A percentile compares a stretch with the other conserved stretches of the same genome.
These are phyloP conservation scores for Tilletia indica DNA, from an alignment of 1,284 basidiomycete species.

Conservation along the genomic window DNA sequence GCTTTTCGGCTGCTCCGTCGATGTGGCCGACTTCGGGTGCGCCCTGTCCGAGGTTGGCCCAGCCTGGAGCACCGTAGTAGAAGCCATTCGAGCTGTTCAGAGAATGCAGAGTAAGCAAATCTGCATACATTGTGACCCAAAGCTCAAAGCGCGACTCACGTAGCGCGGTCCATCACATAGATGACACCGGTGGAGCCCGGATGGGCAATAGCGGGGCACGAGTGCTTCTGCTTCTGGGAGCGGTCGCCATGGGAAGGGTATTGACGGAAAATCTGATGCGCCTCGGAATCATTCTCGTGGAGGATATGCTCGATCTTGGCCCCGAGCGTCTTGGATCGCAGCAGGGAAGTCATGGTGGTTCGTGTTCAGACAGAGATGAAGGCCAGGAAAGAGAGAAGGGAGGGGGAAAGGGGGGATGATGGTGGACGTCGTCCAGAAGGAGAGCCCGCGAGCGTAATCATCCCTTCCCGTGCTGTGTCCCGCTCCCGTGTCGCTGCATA, in stretches of 20 bases:
- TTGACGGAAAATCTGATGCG: slow-evolving; percentile 43
- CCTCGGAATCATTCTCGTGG: slow-evolving; percentile 43
- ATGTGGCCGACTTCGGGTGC: slow-evolving; percentile 65
- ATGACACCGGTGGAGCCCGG: slow-evolving; percentile 63
- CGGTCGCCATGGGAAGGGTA: slow-evolving; percentile 38
- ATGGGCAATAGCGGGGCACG: slow-evolving; percentile 43
- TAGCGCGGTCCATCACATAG: slow-evolving; percentile 46
- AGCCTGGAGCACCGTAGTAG: slow-evolving; percentile 28
- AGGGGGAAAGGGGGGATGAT: background rate
- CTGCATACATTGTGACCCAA: too few species aligned
- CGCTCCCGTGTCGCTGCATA: too few species aligned
- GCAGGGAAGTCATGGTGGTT: slow-evolving; percentile 8
- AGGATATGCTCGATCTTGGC: slow-evolving; percentile 12
- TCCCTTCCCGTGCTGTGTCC: too few species aligned
- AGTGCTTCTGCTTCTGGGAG: slow-evolving; percentile 28
- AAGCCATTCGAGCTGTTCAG: slow-evolving; percentile 33
- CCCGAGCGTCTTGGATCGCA: slow-evolving; percentile 7
- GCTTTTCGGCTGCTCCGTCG: slow-evolving; percentile 70
- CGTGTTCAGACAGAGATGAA: background rate
- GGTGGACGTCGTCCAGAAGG: background rate
- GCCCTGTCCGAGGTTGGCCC: slow-evolving; percentile 38
- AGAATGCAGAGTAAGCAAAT: background rate
- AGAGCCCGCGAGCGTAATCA: too few species aligned
- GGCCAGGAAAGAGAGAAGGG: background rate
- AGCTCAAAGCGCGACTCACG: background rate